A percentile compares a stretch with the other conserved stretches of the same genome.
Evolutionary conservation across 176 grass and related monocot species (phyloP).

Genomic region (Chrysopogon serrulatus): DNA sequence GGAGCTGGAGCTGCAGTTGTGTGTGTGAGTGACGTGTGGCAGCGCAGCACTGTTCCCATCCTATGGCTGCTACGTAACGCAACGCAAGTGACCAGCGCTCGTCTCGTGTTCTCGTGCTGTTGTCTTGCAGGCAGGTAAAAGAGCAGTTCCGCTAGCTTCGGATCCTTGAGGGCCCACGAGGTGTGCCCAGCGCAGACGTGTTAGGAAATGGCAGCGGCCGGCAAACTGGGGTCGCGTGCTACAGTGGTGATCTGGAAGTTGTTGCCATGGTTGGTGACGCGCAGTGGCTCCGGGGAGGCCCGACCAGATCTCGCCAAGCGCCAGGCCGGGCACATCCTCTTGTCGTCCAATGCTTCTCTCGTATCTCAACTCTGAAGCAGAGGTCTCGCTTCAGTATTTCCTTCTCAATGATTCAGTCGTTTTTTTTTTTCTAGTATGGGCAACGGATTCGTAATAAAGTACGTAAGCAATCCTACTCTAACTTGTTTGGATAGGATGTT

Average conservation of each 20-base stretch:
- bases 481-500: not conserved
- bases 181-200: not conserved
- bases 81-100: not conserved
- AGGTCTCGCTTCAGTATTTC: not conserved
- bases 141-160: not conserved
- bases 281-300: not conserved
- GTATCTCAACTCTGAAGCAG: not conserved
- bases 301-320: constrained; percentile 17
- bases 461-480: not conserved
- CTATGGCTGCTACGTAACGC: not conserved
- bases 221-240: not conserved
- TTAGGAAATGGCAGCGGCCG: not conserved
- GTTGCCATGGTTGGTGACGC: not conserved
- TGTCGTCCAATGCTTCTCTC: not conserved
- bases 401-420: not conserved
- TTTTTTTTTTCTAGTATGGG: not conserved
- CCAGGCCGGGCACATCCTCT: not conserved
- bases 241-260: not conserved
- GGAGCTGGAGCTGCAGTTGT: not conserved
- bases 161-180: not conserved
- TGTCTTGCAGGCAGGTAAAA: not conserved
- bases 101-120: not conserved
- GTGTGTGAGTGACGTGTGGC: too few species aligned
- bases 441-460: not conserved
- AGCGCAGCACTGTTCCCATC: not conserved